Base-by-base conservation (phyloP, 495 filamentous ascomycete species). In the Hypomontagnella submonticulosa region DNA sequence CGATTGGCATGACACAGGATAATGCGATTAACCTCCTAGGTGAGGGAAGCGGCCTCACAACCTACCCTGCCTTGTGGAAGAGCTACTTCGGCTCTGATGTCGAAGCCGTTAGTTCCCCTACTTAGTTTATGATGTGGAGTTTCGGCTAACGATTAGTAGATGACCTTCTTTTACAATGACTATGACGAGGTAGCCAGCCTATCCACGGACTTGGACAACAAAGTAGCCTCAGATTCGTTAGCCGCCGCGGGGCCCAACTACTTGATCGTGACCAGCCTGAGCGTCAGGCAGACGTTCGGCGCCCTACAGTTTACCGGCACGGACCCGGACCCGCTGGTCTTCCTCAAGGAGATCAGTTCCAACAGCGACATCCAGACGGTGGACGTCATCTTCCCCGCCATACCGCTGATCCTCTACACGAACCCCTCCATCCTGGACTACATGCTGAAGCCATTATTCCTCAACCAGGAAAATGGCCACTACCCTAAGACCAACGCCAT, bases 341-440 rank as follows among this genome's bases (percentile, higher is more conserved):
- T 97, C 77, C 74, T 97, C 38, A 98, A 98, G 75, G 94, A 98
- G 76, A 98, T 98, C 69, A 93, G 90, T 52, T 95, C 91, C 0
- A 90, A 97, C 74, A 93, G 94, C 32, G 96, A 97, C 71, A 89
- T 89, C 72, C 92, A 97, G 74, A 98, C 94, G 0, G 92, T 98
- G 42, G 94, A 98, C 79, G 92, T 98, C 71, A 94, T 98, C 65
- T 98, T 96, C 81, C 94, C 94, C 0, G 83, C 91, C 0, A 93
- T 89, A 69, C 92, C 94, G 1, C 91, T 96, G 78, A 92, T 97
- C 78, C 67, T 96, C 18, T 97, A 97, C 73, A 89, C 90, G 38
- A 93, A 96, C 75, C 91, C 93, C 1, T 78, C 86, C 1, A 89
- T 93, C 81, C 77, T 92, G 58, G 88, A 89, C n/a, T 96, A 96